A percentile compares a stretch with the other conserved stretches of the same genome.
Conservation (phyloP, 2,329 filamentous ascomycete genomes). For the Fusarium aywerte region DNA sequence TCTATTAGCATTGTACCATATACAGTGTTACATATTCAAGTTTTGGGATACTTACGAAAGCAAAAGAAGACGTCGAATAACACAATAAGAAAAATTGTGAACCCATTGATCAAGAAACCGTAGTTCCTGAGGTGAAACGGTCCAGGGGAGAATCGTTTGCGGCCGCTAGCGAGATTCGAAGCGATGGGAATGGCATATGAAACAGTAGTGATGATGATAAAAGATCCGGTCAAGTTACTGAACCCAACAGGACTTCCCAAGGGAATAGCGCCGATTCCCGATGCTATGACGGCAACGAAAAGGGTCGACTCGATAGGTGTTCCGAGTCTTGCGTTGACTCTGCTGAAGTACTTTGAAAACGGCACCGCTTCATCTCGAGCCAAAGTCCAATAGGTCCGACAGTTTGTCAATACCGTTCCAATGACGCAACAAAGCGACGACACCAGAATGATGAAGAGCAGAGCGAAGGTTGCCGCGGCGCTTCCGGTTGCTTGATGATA, state of each 20-base stretch:
- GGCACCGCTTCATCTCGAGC: slow-evolving; percentile 44
- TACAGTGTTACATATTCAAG: too few relatives aligned
- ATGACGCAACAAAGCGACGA: slow-evolving; percentile 41
- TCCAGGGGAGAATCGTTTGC: slow-evolving; percentile 26
- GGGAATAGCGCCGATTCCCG: slow-evolving; percentile 42
- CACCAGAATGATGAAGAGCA: slow-evolving; percentile 43
- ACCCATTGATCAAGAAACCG: slow-evolving; percentile 28
- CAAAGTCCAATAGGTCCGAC: slow-evolving; percentile 41
- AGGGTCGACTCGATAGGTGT: slow-evolving; percentile 41
- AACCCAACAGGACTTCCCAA: slow-evolving; percentile 43
- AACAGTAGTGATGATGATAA: slow-evolving; percentile 45
- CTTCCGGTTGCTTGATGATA: slow-evolving; percentile 42
- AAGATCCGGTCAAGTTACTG: slow-evolving; percentile 43
- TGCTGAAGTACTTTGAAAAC: slow-evolving; percentile 29
- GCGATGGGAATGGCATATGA: slow-evolving; percentile 42
- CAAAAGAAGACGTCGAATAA: slow-evolving; percentile 45
- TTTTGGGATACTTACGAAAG: slow-evolving; percentile 37
- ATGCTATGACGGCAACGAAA: slow-evolving; percentile 41
- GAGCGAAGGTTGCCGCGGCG: slow-evolving; percentile 29
- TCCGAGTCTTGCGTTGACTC: slow-evolving; percentile 31
- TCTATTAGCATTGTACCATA: background rate
- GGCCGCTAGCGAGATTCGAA: slow-evolving; percentile 32
- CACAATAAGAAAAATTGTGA: slow-evolving; percentile 32
- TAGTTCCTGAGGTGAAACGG: slow-evolving; percentile 30
- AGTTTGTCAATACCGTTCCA: slow-evolving; percentile 42